Conservation (phyloP, 2,329 filamentous ascomycete genomes). For the Fusarium humuli region DNA sequence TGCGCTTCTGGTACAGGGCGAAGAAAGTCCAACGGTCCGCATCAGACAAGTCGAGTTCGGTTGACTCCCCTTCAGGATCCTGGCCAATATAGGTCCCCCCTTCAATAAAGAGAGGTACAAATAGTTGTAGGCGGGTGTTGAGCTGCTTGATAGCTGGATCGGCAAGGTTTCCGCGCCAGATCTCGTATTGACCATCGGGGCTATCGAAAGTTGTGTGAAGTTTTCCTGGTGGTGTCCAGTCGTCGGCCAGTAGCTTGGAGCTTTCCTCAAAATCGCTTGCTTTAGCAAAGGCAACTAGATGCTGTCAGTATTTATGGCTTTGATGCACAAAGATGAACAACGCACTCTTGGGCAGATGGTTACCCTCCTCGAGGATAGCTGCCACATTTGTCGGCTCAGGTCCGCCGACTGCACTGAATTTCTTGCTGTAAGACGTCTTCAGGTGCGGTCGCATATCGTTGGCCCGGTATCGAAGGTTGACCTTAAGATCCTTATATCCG, state of each 20-base stretch:
- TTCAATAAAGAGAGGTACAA: slow-evolving; percentile 90
- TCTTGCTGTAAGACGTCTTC: slow-evolving; percentile 76
- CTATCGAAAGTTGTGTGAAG: slow-evolving; percentile 73
- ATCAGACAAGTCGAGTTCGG: slow-evolving; percentile 75
- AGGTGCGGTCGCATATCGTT: slow-evolving; percentile 83
- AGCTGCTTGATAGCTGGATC: slow-evolving; percentile 77
- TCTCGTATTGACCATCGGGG: slow-evolving; percentile 76
- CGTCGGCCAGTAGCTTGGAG: slow-evolving; percentile 58
- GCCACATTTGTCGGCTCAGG: slow-evolving; percentile 76
- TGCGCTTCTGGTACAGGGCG: slow-evolving; percentile 79
- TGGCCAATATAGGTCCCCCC: slow-evolving; percentile 80
- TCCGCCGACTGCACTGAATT: slow-evolving; percentile 76
- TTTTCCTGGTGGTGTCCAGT: slow-evolving; percentile 80
- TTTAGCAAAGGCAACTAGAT: slow-evolving; percentile 74
- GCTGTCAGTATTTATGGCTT: slow-evolving; percentile 21
- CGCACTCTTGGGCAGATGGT: slow-evolving; percentile 75
- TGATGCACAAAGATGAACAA: slow-evolving; percentile 37
- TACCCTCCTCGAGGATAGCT: slow-evolving; percentile 70
- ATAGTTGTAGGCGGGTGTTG: slow-evolving; percentile 83
- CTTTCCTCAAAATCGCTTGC: slow-evolving; percentile 70
- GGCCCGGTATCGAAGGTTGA: slow-evolving; percentile 75
- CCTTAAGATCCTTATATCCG: slow-evolving; percentile 84
- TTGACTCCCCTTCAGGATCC: slow-evolving; percentile 62
- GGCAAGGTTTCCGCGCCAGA: slow-evolving; percentile 83
- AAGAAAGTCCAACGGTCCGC: slow-evolving; percentile 92